Evolutionary conservation across 768 basidiomycete genomes (phyloP), one percentile per base, ranked within the genome.

Genomic region (Suillus cothurnatus): DNA sequence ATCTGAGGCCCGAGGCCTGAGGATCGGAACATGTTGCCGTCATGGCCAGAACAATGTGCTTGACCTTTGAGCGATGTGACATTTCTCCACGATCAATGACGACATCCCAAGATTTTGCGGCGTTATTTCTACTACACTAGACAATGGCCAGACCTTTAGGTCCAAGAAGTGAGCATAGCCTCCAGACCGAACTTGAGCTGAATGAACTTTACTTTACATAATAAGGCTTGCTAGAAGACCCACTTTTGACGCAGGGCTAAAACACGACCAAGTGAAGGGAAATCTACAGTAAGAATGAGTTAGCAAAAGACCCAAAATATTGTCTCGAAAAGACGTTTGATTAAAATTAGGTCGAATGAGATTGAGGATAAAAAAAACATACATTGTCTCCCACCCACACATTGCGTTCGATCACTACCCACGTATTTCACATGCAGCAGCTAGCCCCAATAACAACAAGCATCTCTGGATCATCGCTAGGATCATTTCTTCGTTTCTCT

Each of bases 381-480:
- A 76, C 71, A 19, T 64, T 83, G 67, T 88, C 86, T 7, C 89
- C 86, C 17, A 87, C 74, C 23, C 81, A 76, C 26, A 72, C 57
- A 49, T 83, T 81, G 66, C 78, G 78, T 68, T 91, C 88, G 17
- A 90, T 75, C 28, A 88, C 74, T 26, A 71, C 19, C 92, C 78
- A 21, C 83, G 43, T 76, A 77, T 67, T 87, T 86, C 66, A 93
- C 76, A 31, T 2, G 89, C 88, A 0, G 90, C 89, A 1, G 86
- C 70, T 88, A 4, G 82, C 88, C 11, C 88, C 88, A 26, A 90
- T 78, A 53, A 91, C 74, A 47, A 91, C 74, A 47, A 91, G 76
- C 8, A 91, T 91, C 1, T 80, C 80, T 0, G 88, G 89, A 41
- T 83, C 79, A 14, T 66, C 68, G 26, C 81, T 81, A 38, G 76